Percentiles rank a stretch among this genome's conserved stretches.
Conservation (phyloP, 2,329 filamentous ascomycete species). For the Colletotrichum cordylinicola region DNA sequence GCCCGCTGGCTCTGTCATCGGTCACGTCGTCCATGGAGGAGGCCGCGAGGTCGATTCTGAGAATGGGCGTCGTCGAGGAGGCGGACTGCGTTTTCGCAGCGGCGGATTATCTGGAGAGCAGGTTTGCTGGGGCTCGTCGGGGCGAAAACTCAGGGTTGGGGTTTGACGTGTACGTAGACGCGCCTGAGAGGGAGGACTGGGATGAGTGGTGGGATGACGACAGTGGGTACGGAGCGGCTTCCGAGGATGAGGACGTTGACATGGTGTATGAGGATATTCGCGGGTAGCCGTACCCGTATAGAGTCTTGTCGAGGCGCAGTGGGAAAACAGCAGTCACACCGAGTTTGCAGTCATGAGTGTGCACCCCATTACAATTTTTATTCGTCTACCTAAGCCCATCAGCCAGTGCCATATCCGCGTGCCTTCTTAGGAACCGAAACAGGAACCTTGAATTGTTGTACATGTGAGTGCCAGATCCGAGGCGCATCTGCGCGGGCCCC, state of each 20-base stretch:
- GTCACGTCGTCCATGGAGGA: neutral
- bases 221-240: neutral
- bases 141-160: neutral
- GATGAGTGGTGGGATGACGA: neutral
- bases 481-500: slow-evolving; percentile 5
- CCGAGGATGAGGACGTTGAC: neutral
- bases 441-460: slow-evolving; percentile 21
- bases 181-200: neutral
- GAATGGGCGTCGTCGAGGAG: neutral
- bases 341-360: neutral
- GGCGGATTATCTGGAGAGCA: neutral
- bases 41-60: neutral
- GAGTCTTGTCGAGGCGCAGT: neutral
- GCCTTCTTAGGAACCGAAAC: slow-evolving; percentile 18
- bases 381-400: slow-evolving; percentile 25
- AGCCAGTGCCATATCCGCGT: slow-evolving; percentile 21
- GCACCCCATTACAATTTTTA: slow-evolving; percentile 22
- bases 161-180: neutral
- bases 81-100: neutral
- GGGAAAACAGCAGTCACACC: neutral
- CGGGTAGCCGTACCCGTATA: neutral
- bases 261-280: neutral
- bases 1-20: neutral
- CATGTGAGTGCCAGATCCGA: slow-evolving; percentile 15
- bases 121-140: neutral